These are phyloP conservation scores for Wickerhamiella brachini DNA, from an alignment of 805 yeast species.

Conservation along the genomic window DNA sequence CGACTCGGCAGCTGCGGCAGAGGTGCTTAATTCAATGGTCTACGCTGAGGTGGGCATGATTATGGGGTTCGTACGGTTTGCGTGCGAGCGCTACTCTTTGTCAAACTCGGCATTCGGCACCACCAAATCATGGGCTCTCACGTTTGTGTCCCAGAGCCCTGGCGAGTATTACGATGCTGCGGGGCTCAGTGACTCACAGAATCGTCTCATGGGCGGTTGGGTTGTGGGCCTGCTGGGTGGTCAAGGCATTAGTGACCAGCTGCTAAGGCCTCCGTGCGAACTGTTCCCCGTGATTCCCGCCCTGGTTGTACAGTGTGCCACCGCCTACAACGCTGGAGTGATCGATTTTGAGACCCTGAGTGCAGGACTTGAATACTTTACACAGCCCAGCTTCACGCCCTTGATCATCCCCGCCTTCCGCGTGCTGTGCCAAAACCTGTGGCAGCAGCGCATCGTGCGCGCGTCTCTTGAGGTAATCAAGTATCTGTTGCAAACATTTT, in stretches of 20 bases:
- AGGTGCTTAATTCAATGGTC: not conserved
- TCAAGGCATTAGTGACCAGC: conserved; percentile 74
- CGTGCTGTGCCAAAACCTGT: conserved; percentile 34
- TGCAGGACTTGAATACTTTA: conserved; percentile 76
- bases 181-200: conserved; percentile 15
- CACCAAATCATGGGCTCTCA: conserved; percentile 7
- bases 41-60: conserved; percentile 50
- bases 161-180: conserved; percentile 11
- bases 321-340: conserved; percentile 41
- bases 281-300: conserved; percentile 57
- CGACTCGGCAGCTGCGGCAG: conserved; percentile 2
- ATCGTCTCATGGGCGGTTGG: conserved; percentile 49
- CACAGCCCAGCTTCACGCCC: conserved; percentile 60
- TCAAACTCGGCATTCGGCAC: not conserved
- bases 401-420: conserved; percentile 41
- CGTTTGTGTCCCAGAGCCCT: conserved; percentile 8
- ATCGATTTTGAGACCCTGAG: conserved; percentile 46
- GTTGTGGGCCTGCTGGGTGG: conserved; percentile 64
- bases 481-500: not conserved
- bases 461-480: conserved; percentile 1
- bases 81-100: conserved; percentile 28
- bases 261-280: conserved; percentile 56
- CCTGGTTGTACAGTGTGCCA: conserved; percentile 57
- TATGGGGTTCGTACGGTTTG: conserved; percentile 32
- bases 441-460: conserved; percentile 13